Evolutionary conservation across 2,329 filamentous ascomycete genomes (phyloP).

Genomic region (Microsporum audouinii): DNA sequence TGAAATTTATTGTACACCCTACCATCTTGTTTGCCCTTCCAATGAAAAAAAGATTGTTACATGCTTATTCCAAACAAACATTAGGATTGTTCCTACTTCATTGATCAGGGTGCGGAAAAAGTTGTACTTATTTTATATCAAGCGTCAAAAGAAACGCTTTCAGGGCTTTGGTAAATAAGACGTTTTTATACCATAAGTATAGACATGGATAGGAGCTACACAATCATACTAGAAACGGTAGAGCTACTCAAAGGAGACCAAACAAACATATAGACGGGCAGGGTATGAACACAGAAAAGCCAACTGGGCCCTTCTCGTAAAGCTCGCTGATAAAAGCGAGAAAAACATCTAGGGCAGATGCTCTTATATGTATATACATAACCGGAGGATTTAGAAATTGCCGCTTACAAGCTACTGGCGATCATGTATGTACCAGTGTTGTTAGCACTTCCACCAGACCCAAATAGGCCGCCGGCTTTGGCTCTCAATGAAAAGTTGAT

Average conservation of each 20-base stretch:
- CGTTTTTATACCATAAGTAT: neutral
- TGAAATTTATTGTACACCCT: neutral
- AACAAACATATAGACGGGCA: neutral
- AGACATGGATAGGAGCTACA: neutral
- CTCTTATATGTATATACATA: neutral
- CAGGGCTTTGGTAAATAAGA: neutral
- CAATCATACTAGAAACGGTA: neutral
- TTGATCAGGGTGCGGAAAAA: no score
- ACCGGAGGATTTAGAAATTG: neutral
- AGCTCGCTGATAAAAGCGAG: neutral
- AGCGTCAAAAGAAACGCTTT: neutral
- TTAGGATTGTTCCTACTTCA: no score
- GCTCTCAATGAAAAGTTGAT: constrained; percentile 73
- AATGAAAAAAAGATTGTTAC: neutral
- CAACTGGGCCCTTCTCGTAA: neutral
- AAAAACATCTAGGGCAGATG: neutral
- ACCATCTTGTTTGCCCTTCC: neutral
- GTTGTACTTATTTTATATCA: no score
- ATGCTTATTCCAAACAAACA: neutral
- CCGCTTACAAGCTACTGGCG: neutral
- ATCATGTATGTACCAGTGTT: neutral
- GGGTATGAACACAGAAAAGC: neutral
- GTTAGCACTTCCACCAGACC: neutral
- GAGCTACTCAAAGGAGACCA: neutral
- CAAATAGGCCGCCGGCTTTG: constrained; percentile 21